Evolutionary conservation across 208 protist genomes (phyloP).

Genomic region (Trypanosoma melophagium): DNA sequence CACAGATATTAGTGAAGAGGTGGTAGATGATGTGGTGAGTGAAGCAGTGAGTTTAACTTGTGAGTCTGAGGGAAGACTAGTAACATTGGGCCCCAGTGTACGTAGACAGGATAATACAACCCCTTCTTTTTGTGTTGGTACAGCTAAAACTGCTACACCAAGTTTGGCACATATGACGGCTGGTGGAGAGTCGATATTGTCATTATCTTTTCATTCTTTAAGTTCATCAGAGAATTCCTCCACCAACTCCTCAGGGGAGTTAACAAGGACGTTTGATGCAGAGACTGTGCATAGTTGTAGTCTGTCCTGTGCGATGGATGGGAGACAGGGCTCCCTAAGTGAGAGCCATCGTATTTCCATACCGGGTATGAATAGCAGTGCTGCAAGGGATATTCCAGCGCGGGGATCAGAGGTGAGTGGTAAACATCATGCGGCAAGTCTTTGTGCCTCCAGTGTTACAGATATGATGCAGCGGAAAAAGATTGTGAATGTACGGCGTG

Average conservation of each 20-base stretch:
- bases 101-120: conserved; percentile 34
- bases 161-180: background rate
- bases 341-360: conserved; percentile 7
- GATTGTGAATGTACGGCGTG: conserved; percentile 25
- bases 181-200: conserved; percentile 9
- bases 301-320: conserved; percentile 46
- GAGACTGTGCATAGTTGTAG: conserved; percentile 82
- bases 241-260: conserved; percentile 29
- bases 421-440: conserved; percentile 29
- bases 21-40: conserved; percentile 58
- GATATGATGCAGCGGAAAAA: conserved; percentile 19
- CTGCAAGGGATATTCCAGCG: background rate
- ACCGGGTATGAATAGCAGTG: background rate
- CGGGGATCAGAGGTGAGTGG: conserved; percentile 8
- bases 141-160: background rate
- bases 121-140: background rate
- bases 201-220: background rate
- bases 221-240: background rate
- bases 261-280: conserved; percentile 12
- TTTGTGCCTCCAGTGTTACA: conserved; percentile 24
- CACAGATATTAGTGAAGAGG: conserved; percentile 53
- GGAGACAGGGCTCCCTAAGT: background rate
- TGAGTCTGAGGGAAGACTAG: background rate
- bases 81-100: background rate
- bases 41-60: conserved; percentile 41